Evolutionary conservation across 2,329 filamentous ascomycete species (phyloP).

Genomic region (Cyphellophora attinorum): DNA sequence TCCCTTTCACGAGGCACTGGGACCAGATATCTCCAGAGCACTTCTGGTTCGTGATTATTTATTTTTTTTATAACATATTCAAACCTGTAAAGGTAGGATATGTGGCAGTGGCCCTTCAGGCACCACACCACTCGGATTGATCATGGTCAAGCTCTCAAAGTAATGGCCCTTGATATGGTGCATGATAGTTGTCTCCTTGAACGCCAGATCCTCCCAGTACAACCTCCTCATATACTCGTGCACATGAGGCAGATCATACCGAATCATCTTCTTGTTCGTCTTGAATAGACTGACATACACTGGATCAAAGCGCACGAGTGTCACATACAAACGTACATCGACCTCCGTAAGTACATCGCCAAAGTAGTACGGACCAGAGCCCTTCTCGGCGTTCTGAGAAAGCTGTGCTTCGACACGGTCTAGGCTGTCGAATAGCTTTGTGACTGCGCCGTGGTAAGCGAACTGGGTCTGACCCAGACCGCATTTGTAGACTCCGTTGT

Average conservation of each 20-base stretch:
- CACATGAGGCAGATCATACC: constrained; percentile 46
- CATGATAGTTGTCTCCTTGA: constrained; percentile 34
- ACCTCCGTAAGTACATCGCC: constrained; percentile 65
- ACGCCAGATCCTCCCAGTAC: constrained; percentile 34
- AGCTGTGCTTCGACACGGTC: constrained; percentile 64
- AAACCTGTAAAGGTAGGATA: too few species aligned
- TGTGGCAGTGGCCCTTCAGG: constrained; percentile 12
- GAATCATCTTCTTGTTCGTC: constrained; percentile 54
- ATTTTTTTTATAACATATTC: too few species aligned
- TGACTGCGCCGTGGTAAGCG: constrained; percentile 64
- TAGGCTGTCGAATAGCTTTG: constrained; percentile 58
- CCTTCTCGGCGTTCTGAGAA: constrained; percentile 23
- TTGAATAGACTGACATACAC: constrained; percentile 77
- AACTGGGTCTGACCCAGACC: constrained; percentile 70
- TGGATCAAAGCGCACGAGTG: constrained; percentile 56
- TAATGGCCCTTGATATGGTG: constrained; percentile 17
- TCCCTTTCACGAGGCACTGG: too few species aligned
- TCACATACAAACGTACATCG: constrained; percentile 62
- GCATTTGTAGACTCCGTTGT: constrained; percentile 42
- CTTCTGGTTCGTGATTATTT: too few species aligned
- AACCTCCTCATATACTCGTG: constrained; percentile 35
- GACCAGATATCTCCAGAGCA: too few species aligned
- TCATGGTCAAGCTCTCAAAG: constrained; percentile 6
- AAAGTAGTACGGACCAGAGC: constrained; percentile 56
- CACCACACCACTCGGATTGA: constrained; percentile 9